phyloP scores from a whole-genome alignment of 306 rosid genomes.

The Vicia sativa region DNA sequence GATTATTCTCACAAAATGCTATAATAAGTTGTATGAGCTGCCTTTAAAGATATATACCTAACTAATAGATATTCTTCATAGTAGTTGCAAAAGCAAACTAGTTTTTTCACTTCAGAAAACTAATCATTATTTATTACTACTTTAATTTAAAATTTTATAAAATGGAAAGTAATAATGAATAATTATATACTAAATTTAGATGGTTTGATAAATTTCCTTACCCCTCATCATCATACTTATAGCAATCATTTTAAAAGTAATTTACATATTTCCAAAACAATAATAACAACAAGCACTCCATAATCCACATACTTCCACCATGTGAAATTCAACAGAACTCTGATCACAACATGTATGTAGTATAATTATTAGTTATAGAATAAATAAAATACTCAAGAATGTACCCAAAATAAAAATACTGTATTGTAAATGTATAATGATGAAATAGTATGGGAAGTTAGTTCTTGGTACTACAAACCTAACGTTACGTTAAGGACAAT shows the following conservation, averaged over 20 bases:
- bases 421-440: neutral
- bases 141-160: slow-evolving; percentile 13
- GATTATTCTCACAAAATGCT: neutral
- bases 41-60: no score
- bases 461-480: slow-evolving; percentile 28
- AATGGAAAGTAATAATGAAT: slow-evolving; percentile 42
- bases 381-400: neutral
- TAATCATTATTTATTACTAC: neutral
- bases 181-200: slow-evolving; percentile 32
- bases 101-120: neutral
- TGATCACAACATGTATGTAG: slow-evolving; percentile 3
- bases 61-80: no score
- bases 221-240: slow-evolving; percentile 28
- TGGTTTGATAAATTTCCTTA: slow-evolving; percentile 17
- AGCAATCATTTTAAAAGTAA: slow-evolving; percentile 37
- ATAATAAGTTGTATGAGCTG: no score
- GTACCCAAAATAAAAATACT: slow-evolving; percentile 7
- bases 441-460: slow-evolving; percentile 36
- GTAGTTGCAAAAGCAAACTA: neutral
- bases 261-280: neutral
- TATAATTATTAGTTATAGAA: neutral
- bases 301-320: slow-evolving; percentile 44
- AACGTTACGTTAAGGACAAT: slow-evolving; percentile 44
- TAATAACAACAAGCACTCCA: slow-evolving; percentile 8
- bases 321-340: slow-evolving; percentile 43